phyloP scores from a whole-genome alignment of 371 early-diverging fungal species.

The Mortierella sp. region DNA sequence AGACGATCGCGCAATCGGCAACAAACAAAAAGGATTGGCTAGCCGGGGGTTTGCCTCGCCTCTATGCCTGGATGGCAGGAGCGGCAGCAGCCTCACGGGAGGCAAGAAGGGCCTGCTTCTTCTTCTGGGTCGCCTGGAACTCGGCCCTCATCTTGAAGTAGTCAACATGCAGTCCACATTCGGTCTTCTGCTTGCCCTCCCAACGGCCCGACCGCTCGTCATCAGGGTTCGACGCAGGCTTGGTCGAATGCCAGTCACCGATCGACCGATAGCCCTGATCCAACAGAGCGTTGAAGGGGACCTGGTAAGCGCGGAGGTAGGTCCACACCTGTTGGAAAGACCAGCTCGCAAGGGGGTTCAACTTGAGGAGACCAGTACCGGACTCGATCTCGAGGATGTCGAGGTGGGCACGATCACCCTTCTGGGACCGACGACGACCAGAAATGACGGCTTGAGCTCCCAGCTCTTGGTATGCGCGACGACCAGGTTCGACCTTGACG shows the following conservation, averaged over 20 bases:
- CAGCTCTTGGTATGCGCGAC: slow-evolving; percentile 86
- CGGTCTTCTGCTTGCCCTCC: slow-evolving; percentile 90
- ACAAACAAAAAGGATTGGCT: background rate
- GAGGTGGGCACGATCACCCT: slow-evolving; percentile 84
- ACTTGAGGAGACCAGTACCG: slow-evolving; percentile 84
- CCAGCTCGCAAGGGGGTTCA: slow-evolving; percentile 93
- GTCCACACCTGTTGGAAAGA: slow-evolving; percentile 89
- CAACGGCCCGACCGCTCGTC: slow-evolving; percentile 94
- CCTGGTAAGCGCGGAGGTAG: slow-evolving; percentile 87
- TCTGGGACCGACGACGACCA: slow-evolving; percentile 92
- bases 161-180: slow-evolving; percentile 96
- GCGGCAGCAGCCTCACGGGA: background rate
- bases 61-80: background rate
- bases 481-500: slow-evolving; percentile 94
- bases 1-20: slow-evolving; percentile 1
- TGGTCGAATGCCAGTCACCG: slow-evolving; percentile 95
- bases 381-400: slow-evolving; percentile 87
- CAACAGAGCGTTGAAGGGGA: slow-evolving; percentile 90
- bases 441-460: slow-evolving; percentile 86
- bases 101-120: slow-evolving; percentile 51
- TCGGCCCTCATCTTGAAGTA: slow-evolving; percentile 91
- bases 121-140: slow-evolving; percentile 63
- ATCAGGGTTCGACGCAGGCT: slow-evolving; percentile 72
- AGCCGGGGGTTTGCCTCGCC: background rate
- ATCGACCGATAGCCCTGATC: slow-evolving; percentile 95